A percentile compares a stretch with the other conserved stretches of the same genome.
Conservation (phyloP, 495 filamentous ascomycete genomes). For the Trichoderma gamsii region DNA sequence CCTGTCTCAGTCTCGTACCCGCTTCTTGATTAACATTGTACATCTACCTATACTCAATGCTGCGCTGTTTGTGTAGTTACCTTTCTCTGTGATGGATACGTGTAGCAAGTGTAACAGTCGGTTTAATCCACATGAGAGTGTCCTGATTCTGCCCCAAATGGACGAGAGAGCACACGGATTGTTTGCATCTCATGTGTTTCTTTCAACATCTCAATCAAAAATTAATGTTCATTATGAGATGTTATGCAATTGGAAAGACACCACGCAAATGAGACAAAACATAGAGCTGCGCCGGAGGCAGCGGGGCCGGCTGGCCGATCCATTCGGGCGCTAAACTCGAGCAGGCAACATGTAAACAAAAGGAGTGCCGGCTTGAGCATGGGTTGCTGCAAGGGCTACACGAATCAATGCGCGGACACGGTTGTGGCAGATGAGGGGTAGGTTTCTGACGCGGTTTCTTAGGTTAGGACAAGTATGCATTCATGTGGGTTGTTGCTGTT, state of each 20-base stretch:
- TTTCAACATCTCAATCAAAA: no score
- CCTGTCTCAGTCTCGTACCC: neutral
- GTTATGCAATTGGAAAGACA: neutral
- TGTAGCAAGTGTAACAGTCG: no score
- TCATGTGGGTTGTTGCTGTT: neutral
- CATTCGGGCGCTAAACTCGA: constrained; percentile 1
- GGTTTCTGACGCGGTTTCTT: neutral
- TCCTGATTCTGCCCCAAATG: no score
- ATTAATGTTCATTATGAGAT: no score
- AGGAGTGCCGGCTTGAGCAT: neutral
- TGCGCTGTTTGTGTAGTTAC: neutral
- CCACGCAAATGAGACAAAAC: neutral
- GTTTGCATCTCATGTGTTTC: no score
- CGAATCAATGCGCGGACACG: neutral
- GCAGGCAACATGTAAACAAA: constrained; percentile 13
- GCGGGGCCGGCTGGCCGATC: constrained; percentile 3
- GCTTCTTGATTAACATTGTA: neutral
- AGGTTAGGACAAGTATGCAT: neutral
- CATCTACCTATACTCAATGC: neutral
- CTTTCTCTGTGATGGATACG: neutral
- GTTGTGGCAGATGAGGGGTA: neutral
- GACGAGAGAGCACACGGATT: no score
- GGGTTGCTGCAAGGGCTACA: constrained; percentile 7
- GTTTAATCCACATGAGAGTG: neutral
- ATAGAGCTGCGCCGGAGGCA: neutral